Evolutionary conservation across 1,284 basidiomycete species (phyloP).

Genomic region (Trametes polyzona): DNA sequence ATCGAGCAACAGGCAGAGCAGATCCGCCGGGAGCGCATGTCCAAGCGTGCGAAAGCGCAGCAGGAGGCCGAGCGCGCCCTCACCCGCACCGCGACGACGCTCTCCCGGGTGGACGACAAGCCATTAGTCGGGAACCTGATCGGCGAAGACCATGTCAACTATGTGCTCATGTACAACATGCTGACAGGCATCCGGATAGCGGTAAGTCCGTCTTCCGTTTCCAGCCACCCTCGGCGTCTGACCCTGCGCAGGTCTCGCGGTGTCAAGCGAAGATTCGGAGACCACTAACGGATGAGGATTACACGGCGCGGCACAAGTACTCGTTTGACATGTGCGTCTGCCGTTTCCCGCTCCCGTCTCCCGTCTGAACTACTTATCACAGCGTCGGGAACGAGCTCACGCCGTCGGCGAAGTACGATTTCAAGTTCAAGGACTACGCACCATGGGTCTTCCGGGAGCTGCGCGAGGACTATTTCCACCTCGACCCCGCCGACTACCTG

Average conservation of each 20-base stretch:
- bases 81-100: constrained; percentile 40
- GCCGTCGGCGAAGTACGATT: constrained; percentile 94
- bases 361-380: constrained; percentile 21
- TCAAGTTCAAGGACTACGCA: constrained; percentile 99
- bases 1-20: constrained; percentile 85
- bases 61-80: constrained; percentile 54
- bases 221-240: background rate
- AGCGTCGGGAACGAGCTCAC: constrained; percentile 97
- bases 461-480: constrained; percentile 91
- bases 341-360: background rate
- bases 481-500: constrained; percentile 97
- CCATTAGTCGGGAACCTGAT: constrained; percentile 95
- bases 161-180: constrained; percentile 99
- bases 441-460: constrained; percentile 97
- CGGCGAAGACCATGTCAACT: constrained; percentile 97
- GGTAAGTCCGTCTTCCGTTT: constrained; percentile 50
- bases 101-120: constrained; percentile 42
- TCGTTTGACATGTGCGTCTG: constrained; percentile 91
- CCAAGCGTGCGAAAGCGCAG: constrained; percentile 69
- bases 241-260: constrained; percentile 77
- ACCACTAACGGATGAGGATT: constrained; percentile 86
- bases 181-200: constrained; percentile 96
- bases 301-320: constrained; percentile 90
- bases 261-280: constrained; percentile 95
- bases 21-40: constrained; percentile 75